Conservation (phyloP, 1,284 basidiomycete species). For the Sporisorium iseilematis-ciliati region DNA sequence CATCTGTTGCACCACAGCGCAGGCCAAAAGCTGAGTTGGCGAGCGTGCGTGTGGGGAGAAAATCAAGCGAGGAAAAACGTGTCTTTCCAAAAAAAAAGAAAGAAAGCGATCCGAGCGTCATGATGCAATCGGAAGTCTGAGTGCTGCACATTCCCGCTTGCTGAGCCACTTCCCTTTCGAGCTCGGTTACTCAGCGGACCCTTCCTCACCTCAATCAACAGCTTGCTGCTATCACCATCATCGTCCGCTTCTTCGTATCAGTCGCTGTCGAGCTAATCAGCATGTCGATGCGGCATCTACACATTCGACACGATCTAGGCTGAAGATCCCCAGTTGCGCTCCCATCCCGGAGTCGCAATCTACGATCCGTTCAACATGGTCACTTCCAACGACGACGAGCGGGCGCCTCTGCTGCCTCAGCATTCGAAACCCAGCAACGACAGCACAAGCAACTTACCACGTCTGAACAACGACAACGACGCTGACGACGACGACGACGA, state of each 20-base stretch:
- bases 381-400: conserved; percentile 19
- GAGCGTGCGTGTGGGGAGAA: conserved; percentile 1
- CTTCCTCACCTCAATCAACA: background rate
- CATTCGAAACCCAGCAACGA: conserved; percentile 9
- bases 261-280: conserved; percentile 6
- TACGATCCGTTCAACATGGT: conserved; percentile 11
- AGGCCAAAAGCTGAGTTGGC: background rate
- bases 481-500: conserved; percentile 28
- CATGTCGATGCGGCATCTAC: conserved; percentile 5
- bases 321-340: conserved; percentile 10
- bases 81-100: background rate
- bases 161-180: background rate
- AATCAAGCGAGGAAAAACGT: background rate
- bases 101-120: conserved; percentile 13
- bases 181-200: background rate
- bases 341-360: no score
- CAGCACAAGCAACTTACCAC: background rate
- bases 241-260: background rate
- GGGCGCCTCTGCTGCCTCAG: conserved; percentile 30
- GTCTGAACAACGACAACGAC: conserved; percentile 4
- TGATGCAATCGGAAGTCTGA: background rate
- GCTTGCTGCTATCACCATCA: background rate
- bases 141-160: background rate
- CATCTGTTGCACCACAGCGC: no score
- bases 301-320: conserved; percentile 15